phyloP scores from a whole-genome alignment of 352 stramenopile genomes.

The Phytophthora ohioensis region DNA sequence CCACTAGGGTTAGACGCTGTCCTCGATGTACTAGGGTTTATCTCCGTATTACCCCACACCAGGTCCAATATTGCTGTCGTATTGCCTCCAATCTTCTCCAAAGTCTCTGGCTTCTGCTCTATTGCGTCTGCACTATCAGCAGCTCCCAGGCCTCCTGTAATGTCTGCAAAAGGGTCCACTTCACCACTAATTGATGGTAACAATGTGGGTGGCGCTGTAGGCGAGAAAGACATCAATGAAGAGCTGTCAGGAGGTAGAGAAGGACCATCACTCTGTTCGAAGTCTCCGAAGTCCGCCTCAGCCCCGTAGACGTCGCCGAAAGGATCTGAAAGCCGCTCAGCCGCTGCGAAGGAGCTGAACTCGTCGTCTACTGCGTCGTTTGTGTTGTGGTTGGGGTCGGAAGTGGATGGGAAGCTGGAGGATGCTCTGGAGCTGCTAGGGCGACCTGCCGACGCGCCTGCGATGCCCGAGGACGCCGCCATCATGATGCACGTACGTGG shows the following conservation, averaged over 20 bases:
- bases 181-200: constrained; percentile 43
- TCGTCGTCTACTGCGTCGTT: constrained; percentile 34
- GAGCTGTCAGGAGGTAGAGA: constrained; percentile 13
- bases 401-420: not conserved
- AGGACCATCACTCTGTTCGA: not conserved
- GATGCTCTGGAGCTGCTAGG: not conserved
- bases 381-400: not conserved
- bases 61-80: constrained; percentile 35
- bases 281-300: constrained; percentile 36
- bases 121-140: not conserved
- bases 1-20: constrained; percentile 23
- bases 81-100: not conserved
- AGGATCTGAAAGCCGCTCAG: constrained; percentile 44
- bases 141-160: constrained; percentile 28
- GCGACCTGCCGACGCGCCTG: not conserved
- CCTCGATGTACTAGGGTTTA: constrained; percentile 7
- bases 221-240: constrained; percentile 54
- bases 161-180: constrained; percentile 51
- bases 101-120: not conserved
- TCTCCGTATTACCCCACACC: constrained; percentile 33
- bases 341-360: constrained; percentile 54
- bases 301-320: constrained; percentile 50
- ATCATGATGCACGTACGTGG: constrained; percentile 39
- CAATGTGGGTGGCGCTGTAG: constrained; percentile 23
- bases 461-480: constrained; percentile 31